Evolutionary conservation across 345 rosid species (phyloP).

Genomic region (thale cress (Arabidopsis thaliana)): DNA sequence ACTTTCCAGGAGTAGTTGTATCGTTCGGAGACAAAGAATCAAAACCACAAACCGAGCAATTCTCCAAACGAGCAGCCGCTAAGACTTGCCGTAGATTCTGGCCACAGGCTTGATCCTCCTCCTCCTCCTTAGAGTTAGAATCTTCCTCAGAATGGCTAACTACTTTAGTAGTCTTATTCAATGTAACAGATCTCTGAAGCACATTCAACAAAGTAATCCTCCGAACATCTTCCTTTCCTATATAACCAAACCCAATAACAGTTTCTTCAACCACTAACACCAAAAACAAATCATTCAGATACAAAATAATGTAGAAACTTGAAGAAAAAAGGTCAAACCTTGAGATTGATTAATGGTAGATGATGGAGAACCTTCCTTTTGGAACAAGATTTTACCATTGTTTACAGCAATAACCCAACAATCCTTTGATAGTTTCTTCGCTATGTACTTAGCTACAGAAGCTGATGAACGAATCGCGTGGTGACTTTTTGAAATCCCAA

Average conservation of each 20-base stretch:
- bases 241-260: slow-evolving; percentile 33
- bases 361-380: slow-evolving; percentile 62
- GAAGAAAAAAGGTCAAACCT: slow-evolving; percentile 48
- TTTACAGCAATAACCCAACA: slow-evolving; percentile 72
- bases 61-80: slow-evolving; percentile 47
- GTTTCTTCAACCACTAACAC: not conserved
- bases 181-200: slow-evolving; percentile 60
- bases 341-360: slow-evolving; percentile 39
- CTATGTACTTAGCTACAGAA: slow-evolving; percentile 85
- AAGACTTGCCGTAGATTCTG: slow-evolving; percentile 58
- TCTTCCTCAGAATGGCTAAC: slow-evolving; percentile 41
- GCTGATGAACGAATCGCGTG: slow-evolving; percentile 65
- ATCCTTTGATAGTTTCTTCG: slow-evolving; percentile 65
- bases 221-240: slow-evolving; percentile 59
- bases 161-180: slow-evolving; percentile 56
- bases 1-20: slow-evolving; percentile 18
- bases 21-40: slow-evolving; percentile 38
- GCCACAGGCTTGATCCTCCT: slow-evolving; percentile 28
- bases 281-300: not conserved
- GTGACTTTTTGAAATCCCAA: slow-evolving; percentile 61
- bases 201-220: slow-evolving; percentile 57
- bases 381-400: slow-evolving; percentile 74
- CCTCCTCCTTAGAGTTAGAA: slow-evolving; percentile 33
- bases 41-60: slow-evolving; percentile 68
- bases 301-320: not conserved